A percentile compares a stretch with the other conserved stretches of the same genome.
Evolutionary conservation across 164 flowering plant species (phyloP).

Genomic region (Stephania yunnanensis): DNA sequence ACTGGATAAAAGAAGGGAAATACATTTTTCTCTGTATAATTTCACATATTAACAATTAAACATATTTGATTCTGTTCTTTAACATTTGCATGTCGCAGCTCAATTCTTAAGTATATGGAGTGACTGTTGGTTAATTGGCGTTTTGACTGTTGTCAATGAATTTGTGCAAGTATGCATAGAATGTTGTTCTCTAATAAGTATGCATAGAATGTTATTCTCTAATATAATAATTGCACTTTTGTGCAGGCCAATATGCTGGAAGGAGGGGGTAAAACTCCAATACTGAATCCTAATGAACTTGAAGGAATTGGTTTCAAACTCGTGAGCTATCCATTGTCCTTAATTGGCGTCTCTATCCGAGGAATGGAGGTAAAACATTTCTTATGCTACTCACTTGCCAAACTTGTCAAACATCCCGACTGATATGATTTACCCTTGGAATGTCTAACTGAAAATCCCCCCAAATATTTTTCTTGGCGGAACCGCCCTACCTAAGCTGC

Average conservation of each 20-base stretch:
- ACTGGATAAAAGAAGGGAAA: neutral
- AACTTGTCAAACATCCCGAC: neutral
- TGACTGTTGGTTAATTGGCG: neutral
- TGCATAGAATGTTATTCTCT: neutral
- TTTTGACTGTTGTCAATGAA: neutral
- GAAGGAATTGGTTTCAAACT: conserved; percentile 80
- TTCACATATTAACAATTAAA: neutral
- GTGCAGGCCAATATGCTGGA: conserved; percentile 96
- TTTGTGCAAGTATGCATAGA: too few relatives aligned
- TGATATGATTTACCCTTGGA: neutral
- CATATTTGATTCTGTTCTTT: neutral
- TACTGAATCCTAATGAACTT: conserved; percentile 73
- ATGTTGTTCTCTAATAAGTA: neutral
- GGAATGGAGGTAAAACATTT: conserved; percentile 74
- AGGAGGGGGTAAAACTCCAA: conserved; percentile 98
- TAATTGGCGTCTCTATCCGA: conserved; percentile 82
- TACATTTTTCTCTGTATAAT: neutral
- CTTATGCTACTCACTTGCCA: conserved; percentile 1
- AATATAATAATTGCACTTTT: conserved; percentile 7
- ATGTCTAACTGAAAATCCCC: neutral
- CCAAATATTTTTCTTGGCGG: neutral
- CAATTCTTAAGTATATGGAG: neutral
- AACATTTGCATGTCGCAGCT: too few relatives aligned
- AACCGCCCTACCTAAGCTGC: neutral
- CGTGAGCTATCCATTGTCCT: conserved; percentile 83